These are phyloP conservation scores for Fusarium setosum DNA, from an alignment of 2,329 filamentous ascomycete genomes.

Conservation along the genomic window DNA sequence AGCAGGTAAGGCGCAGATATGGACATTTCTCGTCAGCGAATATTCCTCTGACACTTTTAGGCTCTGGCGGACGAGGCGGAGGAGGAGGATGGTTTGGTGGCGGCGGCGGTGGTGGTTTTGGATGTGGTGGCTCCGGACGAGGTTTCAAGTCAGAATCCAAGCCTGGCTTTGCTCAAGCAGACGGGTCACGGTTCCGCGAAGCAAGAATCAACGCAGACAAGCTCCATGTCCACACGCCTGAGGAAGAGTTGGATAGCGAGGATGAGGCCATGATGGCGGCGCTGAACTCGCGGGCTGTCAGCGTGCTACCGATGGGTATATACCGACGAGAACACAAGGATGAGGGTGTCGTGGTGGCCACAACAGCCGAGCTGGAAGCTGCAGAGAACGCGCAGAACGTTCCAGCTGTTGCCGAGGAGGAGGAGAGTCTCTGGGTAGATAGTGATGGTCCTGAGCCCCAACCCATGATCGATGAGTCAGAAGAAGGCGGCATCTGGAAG, in stretches of 20 bases:
- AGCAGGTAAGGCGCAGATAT: constrained; percentile 37
- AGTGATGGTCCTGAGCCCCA: constrained; percentile 45
- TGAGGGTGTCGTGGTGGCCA: constrained; percentile 64
- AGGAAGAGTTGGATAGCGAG: constrained; percentile 60
- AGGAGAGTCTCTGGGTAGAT: constrained; percentile 60
- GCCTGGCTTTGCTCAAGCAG: constrained; percentile 52
- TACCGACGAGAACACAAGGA: constrained; percentile 66
- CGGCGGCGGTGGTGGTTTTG: constrained; percentile 37
- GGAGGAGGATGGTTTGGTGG: constrained; percentile 45
- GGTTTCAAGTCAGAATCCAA: constrained; percentile 50
- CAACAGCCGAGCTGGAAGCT: constrained; percentile 67
- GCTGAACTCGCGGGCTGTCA: constrained; percentile 45
- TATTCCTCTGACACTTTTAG: constrained; percentile 13
- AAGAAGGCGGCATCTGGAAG: constrained; percentile 58
- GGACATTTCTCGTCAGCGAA: neutral
- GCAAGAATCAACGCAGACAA: constrained; percentile 67
- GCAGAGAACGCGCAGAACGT: constrained; percentile 56
- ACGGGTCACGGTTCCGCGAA: constrained; percentile 50
- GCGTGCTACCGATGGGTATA: constrained; percentile 66
- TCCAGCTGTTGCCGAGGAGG: constrained; percentile 46
- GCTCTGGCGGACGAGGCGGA: constrained; percentile 36
- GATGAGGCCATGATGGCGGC: constrained; percentile 55
- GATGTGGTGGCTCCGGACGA: constrained; percentile 44
- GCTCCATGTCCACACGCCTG: constrained; percentile 57
- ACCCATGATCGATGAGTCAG: constrained; percentile 44